Base-by-base conservation (phyloP, 305 asterid species). In the Fraxinus platypoda region DNA sequence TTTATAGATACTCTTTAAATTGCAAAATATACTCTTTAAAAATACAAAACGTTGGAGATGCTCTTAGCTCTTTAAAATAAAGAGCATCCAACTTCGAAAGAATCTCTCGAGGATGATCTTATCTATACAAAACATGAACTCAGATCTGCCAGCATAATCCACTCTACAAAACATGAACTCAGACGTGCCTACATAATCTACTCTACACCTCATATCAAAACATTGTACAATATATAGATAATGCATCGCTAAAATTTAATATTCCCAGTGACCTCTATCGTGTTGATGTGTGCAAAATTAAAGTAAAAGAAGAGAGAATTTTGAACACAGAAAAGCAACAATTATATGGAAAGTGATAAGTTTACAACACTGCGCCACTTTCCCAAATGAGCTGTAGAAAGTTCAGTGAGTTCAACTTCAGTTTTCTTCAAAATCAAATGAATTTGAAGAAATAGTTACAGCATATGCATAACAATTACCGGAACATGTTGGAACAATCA, bases 401-500 rank as follows among this genome's bases (percentile, higher is more conserved):
- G 38, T 3, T 11, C 35, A 30, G 15, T 23, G 17, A 62, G 71
- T 62, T 21, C 71, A 62, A 62, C 71, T 8, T 62, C 30, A 62
- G 71, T 23, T 62, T 62, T 52, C 78, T 76, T 43, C 57, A 23
- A 52, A 82, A 59, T 82, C 81, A 37, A 78, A 78, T 66, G 81
- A 78, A 62, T 78, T 78, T 34, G 75, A 70, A 70, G 37, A 33
- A 43, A 43, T 11, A 72, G n/a, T 68, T 68, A 68, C 11, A 68
- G 33, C 74, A n/a, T 41, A 81, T 54, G 59, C 57, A 52, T 23
- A 81, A 70, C 34, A 62, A 59, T 57, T 81, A 85, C 80, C 25
- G 25, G 75, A 77, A 49, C 28, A 21, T 77, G 83, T 81, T 81
- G 85, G 82, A 84, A 80, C 82, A 46, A 8, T 12, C 33, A 70